These are phyloP conservation scores for Limonomyces culmigenus DNA, from an alignment of 1,284 basidiomycete species.

Conservation along the genomic window DNA sequence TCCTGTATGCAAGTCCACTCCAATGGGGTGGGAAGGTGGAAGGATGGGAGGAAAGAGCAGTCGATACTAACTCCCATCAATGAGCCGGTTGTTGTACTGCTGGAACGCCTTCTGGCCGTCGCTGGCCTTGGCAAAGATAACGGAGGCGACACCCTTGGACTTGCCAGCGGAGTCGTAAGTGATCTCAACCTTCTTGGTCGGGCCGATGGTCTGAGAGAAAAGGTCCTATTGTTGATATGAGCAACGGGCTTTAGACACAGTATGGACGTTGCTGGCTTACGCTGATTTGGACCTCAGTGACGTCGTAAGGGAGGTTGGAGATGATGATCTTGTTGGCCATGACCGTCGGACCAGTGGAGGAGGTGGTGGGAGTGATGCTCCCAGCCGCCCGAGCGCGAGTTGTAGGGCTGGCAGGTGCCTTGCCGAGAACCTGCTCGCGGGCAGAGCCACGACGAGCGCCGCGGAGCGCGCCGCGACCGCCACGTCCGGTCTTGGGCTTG, in stretches of 20 bases:
- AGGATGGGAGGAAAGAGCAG: conserved; percentile 18
- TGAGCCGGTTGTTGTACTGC: conserved; percentile 95
- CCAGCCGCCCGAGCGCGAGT: conserved; percentile 30
- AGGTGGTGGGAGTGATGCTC: conserved; percentile 19
- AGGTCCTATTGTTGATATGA: conserved; percentile 55
- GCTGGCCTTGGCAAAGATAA: conserved; percentile 76
- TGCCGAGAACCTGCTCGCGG: conserved; percentile 42
- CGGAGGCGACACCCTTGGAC: conserved; percentile 81
- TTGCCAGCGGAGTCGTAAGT: conserved; percentile 76
- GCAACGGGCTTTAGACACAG: neutral
- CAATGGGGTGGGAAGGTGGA: too few relatives aligned
- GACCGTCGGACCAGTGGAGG: conserved; percentile 16
- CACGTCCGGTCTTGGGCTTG: conserved; percentile 26
- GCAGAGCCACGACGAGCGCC: conserved; percentile 22
- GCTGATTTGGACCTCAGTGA: conserved; percentile 87
- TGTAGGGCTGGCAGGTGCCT: conserved; percentile 22
- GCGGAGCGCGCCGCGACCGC: conserved; percentile 10
- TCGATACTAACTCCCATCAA: conserved; percentile 98
- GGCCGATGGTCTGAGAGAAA: conserved; percentile 82
- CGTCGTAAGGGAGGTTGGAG: conserved; percentile 88
- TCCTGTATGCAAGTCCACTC: too few relatives aligned
- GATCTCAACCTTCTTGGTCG: conserved; percentile 69
- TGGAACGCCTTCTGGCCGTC: conserved; percentile 87
- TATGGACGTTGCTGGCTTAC: conserved; percentile 20
- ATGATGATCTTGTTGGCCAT: conserved; percentile 84